These are phyloP conservation scores for Plasmodium fragile DNA, from an alignment of 169 alveolate species.

Conservation along the genomic window DNA sequence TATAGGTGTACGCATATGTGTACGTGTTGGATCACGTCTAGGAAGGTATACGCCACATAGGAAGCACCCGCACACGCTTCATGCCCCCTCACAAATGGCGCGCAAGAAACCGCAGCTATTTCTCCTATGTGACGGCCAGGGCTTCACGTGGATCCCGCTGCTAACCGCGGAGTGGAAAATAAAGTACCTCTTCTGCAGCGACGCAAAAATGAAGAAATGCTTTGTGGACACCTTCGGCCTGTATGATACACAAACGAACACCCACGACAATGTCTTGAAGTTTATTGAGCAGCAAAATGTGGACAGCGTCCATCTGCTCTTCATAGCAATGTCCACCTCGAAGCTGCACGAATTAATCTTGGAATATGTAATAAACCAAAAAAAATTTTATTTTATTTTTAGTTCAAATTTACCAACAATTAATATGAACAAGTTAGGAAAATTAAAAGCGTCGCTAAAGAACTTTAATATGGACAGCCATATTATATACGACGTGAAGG, in stretches of 20 bases:
- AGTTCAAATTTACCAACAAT: conserved; percentile 61
- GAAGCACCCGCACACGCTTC: not conserved
- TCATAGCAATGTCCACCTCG: conserved; percentile 50
- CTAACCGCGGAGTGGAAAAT: conserved; percentile 31
- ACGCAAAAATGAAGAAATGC: conserved; percentile 32
- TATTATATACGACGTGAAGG: conserved; percentile 53
- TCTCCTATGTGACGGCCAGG: conserved; percentile 53
- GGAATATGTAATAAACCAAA: conserved; percentile 57
- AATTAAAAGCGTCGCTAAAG: conserved; percentile 13
- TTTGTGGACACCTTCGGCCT: conserved; percentile 37
- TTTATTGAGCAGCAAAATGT: conserved; percentile 24
- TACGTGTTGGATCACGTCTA: not conserved
- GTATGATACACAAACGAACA: conserved; percentile 28
- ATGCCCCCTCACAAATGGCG: conserved; percentile 4
- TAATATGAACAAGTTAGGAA: conserved; percentile 5
- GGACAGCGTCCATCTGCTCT: conserved; percentile 36
- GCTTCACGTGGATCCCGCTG: conserved; percentile 40
- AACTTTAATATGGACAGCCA: conserved; percentile 29
- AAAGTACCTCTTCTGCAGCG: conserved; percentile 55
- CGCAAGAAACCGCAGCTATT: conserved; percentile 8
- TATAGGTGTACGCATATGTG: not conserved
- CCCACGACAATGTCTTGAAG: conserved; percentile 10
- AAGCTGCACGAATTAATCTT: conserved; percentile 33
- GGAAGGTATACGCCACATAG: not conserved
- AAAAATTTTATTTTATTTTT: conserved; percentile 29